These are phyloP conservation scores for Articulospora tetracladia DNA, from an alignment of 495 filamentous ascomycete genomes.

Conservation along the genomic window DNA sequence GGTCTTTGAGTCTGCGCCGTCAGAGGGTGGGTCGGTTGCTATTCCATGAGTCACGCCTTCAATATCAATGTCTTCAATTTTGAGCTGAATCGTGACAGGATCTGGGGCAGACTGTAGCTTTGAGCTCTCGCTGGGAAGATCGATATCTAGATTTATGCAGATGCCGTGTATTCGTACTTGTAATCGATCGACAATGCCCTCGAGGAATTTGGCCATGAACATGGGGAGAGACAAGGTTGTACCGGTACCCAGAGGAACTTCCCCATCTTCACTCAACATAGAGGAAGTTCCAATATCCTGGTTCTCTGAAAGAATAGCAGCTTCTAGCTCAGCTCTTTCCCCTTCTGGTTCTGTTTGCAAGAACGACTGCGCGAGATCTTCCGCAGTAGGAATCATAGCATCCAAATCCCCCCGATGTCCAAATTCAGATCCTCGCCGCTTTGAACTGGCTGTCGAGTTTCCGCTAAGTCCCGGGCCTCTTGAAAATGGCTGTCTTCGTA, in stretches of 20 bases:
- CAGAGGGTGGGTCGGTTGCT: conserved; percentile 3
- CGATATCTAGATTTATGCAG: conserved; percentile 55
- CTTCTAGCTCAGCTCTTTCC: conserved; percentile 72
- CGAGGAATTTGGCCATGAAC: conserved; percentile 78
- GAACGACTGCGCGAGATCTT: conserved; percentile 84
- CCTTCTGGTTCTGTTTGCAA: conserved; percentile 73
- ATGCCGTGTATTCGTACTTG: conserved; percentile 62
- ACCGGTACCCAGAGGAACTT: conserved; percentile 66
- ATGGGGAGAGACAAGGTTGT: conserved; percentile 70
- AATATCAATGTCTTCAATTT: conserved; percentile 61
- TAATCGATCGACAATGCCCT: conserved; percentile 77
- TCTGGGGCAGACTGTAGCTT: conserved; percentile 32
- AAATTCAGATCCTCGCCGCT: not conserved
- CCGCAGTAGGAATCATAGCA: conserved; percentile 67
- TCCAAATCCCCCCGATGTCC: conserved; percentile 16
- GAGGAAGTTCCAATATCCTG: conserved; percentile 57
- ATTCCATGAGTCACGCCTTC: conserved; percentile 53
- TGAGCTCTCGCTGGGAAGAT: conserved; percentile 55
- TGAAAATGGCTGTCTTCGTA: conserved; percentile 4
- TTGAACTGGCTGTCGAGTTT: not conserved
- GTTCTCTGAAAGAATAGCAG: conserved; percentile 65
- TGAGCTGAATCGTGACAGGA: conserved; percentile 59
- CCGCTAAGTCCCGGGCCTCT: not conserved
- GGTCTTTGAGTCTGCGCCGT: conserved; percentile 28
- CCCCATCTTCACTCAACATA: conserved; percentile 53